Evolutionary conservation across 169 alveolate genomes (phyloP), one percentile per base, ranked within the genome.

Genomic region (Cryptosporidium baileyi): DNA sequence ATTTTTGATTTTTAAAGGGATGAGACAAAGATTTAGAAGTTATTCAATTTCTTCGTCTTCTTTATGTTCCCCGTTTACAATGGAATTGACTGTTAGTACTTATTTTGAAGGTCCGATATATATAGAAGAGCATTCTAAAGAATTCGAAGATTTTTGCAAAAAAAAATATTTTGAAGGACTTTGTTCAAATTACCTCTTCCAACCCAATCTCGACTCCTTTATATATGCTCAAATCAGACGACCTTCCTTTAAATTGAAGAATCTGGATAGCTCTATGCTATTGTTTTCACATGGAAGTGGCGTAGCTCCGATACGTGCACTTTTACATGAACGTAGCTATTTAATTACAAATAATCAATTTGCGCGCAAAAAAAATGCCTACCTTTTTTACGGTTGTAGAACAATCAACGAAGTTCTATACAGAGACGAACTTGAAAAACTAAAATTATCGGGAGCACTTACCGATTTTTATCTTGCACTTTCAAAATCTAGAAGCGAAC

Each of bases 21-120:
- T 74, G 41, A 74, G 67, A 17, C 85, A 74, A 22, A 32, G 11
- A 30, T 34, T 54, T 40, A 74, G 85, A 44, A 74, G 74, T 38
- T 74, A 74, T 74, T 74, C 85, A 19, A 74, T 74, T 38, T 74
- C 85, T 17, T 74, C 85, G 13, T 74, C 85, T 32, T 74, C 85
- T 3, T n/a, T 36, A 3, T 9, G 9, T 38, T 54, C 74, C 0
- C 65, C 65, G 26, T 38, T 41, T 26, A 45, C 17, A 0, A 40
- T 74, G 15, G 67, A 74, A 24, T 22, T 74, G 19, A 74, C 85
- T 32, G 32, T 74, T 9, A 36, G 74, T 17, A 74, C 85, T 11
- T 74, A 51, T 13, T 30, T 57, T 54, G 38, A 74, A 13, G 61
- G 74, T 30, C 43, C 44, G 24, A 57, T 7, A 47, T 47, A 47